phyloP scores from a whole-genome alignment of 768 basidiomycete genomes.

The Xerocomus spinulosus region DNA sequence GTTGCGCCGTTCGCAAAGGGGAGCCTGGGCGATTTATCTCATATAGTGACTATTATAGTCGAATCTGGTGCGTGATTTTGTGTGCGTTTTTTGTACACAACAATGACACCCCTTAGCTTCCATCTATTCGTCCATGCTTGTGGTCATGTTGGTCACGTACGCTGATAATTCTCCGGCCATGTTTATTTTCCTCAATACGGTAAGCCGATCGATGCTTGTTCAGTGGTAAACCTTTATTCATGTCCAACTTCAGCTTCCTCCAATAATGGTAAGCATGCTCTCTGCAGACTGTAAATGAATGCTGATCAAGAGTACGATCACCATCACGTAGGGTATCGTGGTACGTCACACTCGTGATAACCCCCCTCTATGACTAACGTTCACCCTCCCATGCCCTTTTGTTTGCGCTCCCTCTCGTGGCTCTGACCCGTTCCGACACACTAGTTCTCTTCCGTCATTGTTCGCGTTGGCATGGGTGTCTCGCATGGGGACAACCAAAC shows the following conservation, averaged over 20 bases:
- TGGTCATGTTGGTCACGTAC: constrained; percentile 16
- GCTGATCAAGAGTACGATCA: neutral
- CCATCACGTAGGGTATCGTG: constrained; percentile 19
- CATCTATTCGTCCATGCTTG: constrained; percentile 5
- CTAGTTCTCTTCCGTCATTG: constrained; percentile 25
- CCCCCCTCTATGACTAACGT: neutral
- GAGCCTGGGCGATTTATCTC: neutral
- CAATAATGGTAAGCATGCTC: constrained; percentile 16
- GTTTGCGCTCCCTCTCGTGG: neutral
- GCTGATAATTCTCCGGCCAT: neutral
- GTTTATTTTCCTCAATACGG: constrained; percentile 18
- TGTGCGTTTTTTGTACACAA: neutral
- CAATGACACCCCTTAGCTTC: neutral
- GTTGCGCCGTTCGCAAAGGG: neutral
- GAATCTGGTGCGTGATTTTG: neutral
- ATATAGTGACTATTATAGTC: neutral
- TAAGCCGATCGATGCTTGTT: neutral
- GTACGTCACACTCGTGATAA: constrained; percentile 3
- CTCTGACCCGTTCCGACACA: neutral
- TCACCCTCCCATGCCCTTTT: neutral
- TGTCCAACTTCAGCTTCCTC: constrained; percentile 5
- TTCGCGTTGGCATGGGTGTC: constrained; percentile 22
- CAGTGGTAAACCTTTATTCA: neutral
- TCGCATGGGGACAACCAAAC: constrained; percentile 13
- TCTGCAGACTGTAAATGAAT: neutral